These are phyloP conservation scores for Leccinum sublutescens DNA, from an alignment of 768 basidiomycete genomes.

Conservation along the genomic window DNA sequence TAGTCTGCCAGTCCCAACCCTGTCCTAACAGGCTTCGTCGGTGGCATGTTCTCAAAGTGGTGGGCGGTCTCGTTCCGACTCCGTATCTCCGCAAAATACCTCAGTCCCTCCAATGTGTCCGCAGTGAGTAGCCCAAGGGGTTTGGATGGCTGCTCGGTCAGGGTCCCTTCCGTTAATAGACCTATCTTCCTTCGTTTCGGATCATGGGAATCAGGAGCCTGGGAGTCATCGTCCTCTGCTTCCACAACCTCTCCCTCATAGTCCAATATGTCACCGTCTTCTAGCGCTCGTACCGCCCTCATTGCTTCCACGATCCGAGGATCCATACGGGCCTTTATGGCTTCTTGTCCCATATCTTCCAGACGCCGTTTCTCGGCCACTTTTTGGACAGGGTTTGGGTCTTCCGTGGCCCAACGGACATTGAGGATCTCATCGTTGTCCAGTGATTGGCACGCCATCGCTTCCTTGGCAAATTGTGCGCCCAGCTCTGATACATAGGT, in stretches of 20 bases:
- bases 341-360: slow-evolving; percentile 82
- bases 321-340: slow-evolving; percentile 83
- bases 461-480: slow-evolving; percentile 96
- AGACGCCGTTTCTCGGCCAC: slow-evolving; percentile 81
- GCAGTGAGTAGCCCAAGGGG: slow-evolving; percentile 67
- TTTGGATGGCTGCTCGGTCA: slow-evolving; percentile 33
- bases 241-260: slow-evolving; percentile 37
- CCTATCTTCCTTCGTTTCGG: slow-evolving; percentile 38
- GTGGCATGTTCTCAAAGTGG: slow-evolving; percentile 21
- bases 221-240: slow-evolving; percentile 33
- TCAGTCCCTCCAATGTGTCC: slow-evolving; percentile 87
- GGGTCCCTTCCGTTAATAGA: slow-evolving; percentile 27
- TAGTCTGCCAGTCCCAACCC: slow-evolving; percentile 71
- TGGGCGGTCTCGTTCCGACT: slow-evolving; percentile 50
- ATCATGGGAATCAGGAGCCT: slow-evolving; percentile 35
- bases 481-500: slow-evolving; percentile 84
- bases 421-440: slow-evolving; percentile 98
- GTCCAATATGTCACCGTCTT: slow-evolving; percentile 62
- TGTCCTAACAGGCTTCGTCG: slow-evolving; percentile 32
- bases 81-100: slow-evolving; percentile 87
- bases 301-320: slow-evolving; percentile 88
- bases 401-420: slow-evolving; percentile 98
- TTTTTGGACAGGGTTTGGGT: slow-evolving; percentile 92
- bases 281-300: slow-evolving; percentile 79
- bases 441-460: slow-evolving; percentile 97